Base-by-base conservation (phyloP, 2,329 filamentous ascomycete genomes). In the Tolypocladium pustulatum region DNA sequence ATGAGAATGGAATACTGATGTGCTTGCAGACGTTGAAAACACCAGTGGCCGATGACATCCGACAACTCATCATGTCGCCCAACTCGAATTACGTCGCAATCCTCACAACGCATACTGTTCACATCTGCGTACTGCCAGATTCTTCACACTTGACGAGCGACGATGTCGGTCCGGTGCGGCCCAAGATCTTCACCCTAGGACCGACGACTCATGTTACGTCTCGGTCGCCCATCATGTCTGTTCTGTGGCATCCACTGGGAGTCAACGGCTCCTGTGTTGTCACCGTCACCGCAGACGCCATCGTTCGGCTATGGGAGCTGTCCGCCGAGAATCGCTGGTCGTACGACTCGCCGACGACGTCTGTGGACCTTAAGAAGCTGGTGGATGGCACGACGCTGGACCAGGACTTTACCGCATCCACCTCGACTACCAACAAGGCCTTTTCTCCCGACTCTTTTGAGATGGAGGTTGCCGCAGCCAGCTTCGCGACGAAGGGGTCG, bases 361-460 rank as follows among this genome's bases (percentile, higher is more conserved):
- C 91, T 2, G 84, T 99, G 62, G 94, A 99, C 69, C 75, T 97
- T 63, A 89, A 89, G 74, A 95, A 95, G 72, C 80, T 99, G 53
- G 89, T 87, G 22, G 92, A 96, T 72, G 93, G 91, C 32, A 87
- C 84, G 3, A 91, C 84, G 4, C 79, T 89, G 22, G 88, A 95
- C 62, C 88, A 96, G 65, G 90, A 97, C 70, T 90, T 96, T 68
- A 80, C 85, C 37, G 90, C 90, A 7, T 90, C 89, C 1, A 83
- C 81, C 25, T 86, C 87, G 62, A 83, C 87, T 9, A 87, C 85
- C 51, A 91, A 85, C 69, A 90, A 88, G 65, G 87, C 85, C 12
- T 97, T 96, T 67, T 96, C 91, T 0, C 89, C 91, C 0, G 92
- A 97, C 70, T 84, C 84, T 1, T 87, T 95, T 60, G 92, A 97